Conservation (phyloP, 176 grass and related monocot genomes). For the Themeda triandra region DNA sequence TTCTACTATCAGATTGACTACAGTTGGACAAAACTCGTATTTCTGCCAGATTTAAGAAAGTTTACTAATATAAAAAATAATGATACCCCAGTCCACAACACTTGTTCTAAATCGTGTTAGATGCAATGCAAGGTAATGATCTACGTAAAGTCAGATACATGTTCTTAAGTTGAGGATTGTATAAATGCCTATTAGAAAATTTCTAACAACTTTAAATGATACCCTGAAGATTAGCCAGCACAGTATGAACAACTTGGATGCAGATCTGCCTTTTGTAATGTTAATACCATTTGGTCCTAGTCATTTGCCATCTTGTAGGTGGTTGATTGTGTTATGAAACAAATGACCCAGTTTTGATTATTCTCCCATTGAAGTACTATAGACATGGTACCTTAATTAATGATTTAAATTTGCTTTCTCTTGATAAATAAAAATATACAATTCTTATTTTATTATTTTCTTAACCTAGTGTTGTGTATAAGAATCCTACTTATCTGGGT, state of each 20-base stretch:
- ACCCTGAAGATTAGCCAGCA: background rate
- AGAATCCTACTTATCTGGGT: conserved; percentile 10
- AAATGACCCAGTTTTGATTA: background rate
- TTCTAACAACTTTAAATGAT: background rate
- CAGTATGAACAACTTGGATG: background rate
- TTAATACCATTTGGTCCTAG: background rate
- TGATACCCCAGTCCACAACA: background rate
- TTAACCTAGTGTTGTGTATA: background rate
- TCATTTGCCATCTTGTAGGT: background rate
- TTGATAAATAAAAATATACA: conserved; percentile 17
- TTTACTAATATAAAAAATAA: background rate
- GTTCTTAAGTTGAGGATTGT: background rate
- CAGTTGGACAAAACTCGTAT: background rate
- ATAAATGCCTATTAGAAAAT: background rate
- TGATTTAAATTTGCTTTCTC: background rate
- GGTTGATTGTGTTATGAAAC: background rate
- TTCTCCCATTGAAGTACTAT: background rate
- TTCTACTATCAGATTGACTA: background rate
- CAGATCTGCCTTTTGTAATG: background rate
- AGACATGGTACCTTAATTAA: background rate
- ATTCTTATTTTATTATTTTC: background rate
- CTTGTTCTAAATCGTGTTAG: background rate
- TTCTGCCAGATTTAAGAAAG: conserved; percentile 4
- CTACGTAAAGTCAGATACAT: background rate
- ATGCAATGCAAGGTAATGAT: conserved; percentile 17